Evolutionary conservation across 768 basidiomycete species (phyloP), one percentile per base, ranked within the genome.

Genomic region (Suillus ampliporus): DNA sequence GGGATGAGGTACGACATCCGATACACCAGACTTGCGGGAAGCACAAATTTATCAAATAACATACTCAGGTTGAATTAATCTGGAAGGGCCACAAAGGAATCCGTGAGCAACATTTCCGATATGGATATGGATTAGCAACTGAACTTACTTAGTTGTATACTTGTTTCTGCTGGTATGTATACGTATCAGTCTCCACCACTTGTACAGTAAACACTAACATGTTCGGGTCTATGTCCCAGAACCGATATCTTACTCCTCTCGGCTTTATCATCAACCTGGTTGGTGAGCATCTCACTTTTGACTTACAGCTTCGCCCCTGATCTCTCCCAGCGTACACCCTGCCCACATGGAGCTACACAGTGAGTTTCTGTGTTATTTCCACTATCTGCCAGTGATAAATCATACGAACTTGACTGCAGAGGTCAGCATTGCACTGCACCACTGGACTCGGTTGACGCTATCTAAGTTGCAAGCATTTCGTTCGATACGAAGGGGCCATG

Each of bases 171-270:
- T 79, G 48, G 78, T 77, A 60, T 38, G 75, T 58, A 17, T 17
- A 17, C 17, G 15, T 21, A 57, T 21, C 11, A 15, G 7, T 41
- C 15, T 53, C 28, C n/a, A 11, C 13, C 15, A 26, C 8, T 26
- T n/a, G 35, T 43, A n/a, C 41, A n/a, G 11, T 37, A 21, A 21
- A 38, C 35, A 5, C 34, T 54, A 21, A 37, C 5, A 23, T 26
- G 37, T 40, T 21, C 17, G 43, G 35, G 58, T 23, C 47, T 15
- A 38, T 57, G 15, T 51, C 19, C 17, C 28, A 89, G 87, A 89
- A 89, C 66, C 83, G 88, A 28, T 89, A 89, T 67, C 72, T 89
- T 21, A 87, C 84, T 0, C 87, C 87, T 0, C 73, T 89, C 3
- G 85, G 84, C 1, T 89, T 89, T 68, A 81, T 88, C 19, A 70